These are phyloP conservation scores for Stachybotrys chartarum DNA, from an alignment of 2,329 filamentous ascomycete species.

Conservation along the genomic window DNA sequence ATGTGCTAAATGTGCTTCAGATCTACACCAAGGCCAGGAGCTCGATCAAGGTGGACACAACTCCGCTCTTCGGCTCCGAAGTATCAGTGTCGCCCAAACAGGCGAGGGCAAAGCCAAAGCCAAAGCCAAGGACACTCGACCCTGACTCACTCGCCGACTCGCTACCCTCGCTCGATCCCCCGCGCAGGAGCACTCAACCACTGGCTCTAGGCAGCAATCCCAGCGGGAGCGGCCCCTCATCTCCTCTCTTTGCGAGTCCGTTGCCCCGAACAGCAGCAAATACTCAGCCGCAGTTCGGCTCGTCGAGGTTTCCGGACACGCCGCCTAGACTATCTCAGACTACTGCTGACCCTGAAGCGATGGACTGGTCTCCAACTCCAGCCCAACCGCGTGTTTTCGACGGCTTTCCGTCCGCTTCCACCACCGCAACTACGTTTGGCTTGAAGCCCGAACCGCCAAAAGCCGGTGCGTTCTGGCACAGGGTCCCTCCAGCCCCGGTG, in stretches of 20 bases:
- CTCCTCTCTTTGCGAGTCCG: neutral
- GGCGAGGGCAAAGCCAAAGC: conserved; percentile 12
- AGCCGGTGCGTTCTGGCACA: conserved; percentile 56
- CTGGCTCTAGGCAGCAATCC: conserved; percentile 4
- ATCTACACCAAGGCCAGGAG: conserved; percentile 35
- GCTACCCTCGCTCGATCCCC: conserved; percentile 20
- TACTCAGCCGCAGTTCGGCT: neutral
- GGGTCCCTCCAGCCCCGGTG: conserved; percentile 60
- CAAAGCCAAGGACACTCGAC: conserved; percentile 20
- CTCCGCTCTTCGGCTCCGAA: conserved; percentile 39
- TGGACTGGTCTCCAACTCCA: conserved; percentile 67
- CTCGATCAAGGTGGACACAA: conserved; percentile 49
- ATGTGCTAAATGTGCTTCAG: conserved; percentile 16
- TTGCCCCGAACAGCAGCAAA: neutral
- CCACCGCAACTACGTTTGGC: conserved; percentile 35
- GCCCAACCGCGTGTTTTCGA: conserved; percentile 46
- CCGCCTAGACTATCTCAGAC: neutral
- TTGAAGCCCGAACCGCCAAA: conserved; percentile 36
- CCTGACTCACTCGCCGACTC: conserved; percentile 36
- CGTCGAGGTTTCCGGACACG: neutral
- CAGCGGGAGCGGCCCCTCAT: neutral
- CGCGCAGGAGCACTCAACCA: conserved; percentile 13
- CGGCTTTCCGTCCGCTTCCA: conserved; percentile 29
- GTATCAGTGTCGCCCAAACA: conserved; percentile 16
- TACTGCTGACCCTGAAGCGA: conserved; percentile 41